These are phyloP conservation scores for Trichoderma aggressivum DNA, from an alignment of 2,329 filamentous ascomycete genomes.

Conservation along the genomic window DNA sequence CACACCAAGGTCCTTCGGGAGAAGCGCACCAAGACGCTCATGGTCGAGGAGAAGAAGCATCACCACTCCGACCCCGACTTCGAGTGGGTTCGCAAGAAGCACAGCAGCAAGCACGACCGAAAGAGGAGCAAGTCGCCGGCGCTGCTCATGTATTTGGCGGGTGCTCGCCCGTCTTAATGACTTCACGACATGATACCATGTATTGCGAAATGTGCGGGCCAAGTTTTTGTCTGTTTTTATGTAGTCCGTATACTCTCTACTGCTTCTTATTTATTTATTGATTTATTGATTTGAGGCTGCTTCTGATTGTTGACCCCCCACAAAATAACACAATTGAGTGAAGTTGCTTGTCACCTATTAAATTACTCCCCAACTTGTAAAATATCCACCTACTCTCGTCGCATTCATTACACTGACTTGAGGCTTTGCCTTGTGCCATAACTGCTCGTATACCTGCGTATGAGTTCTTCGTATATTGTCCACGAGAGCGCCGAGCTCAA, in stretches of 20 bases:
- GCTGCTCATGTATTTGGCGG: slow-evolving; percentile 56
- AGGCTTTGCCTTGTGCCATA: slow-evolving; percentile 2
- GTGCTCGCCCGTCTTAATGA: slow-evolving; percentile 42
- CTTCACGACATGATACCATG: not conserved
- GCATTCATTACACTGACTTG: not conserved
- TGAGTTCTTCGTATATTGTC: slow-evolving; percentile 94
- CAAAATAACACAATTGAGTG: not conserved
- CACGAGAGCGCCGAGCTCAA: slow-evolving; percentile 92
- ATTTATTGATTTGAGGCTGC: not conserved
- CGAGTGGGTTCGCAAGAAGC: slow-evolving; percentile 57
- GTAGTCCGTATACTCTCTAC: slow-evolving; percentile 2
- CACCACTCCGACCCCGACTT: slow-evolving; percentile 46
- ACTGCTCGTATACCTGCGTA: slow-evolving; percentile 52
- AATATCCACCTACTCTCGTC: not conserved
- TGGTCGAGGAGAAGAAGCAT: slow-evolving; percentile 46
- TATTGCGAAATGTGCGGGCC: not conserved
- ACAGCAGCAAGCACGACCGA: slow-evolving; percentile 34
- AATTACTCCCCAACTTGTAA: not conserved
- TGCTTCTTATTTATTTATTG: not conserved
- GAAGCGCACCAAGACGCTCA: slow-evolving; percentile 44
- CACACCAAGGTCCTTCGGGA: slow-evolving; percentile 66
- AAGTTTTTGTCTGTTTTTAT: not conserved
- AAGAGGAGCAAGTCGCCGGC: slow-evolving; percentile 55
- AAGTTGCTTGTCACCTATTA: not conserved
- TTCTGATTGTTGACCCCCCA: too few species aligned